These are phyloP conservation scores for Myrmaecium sp. DNA, from an alignment of 2,329 filamentous ascomycete genomes.

Conservation along the genomic window DNA sequence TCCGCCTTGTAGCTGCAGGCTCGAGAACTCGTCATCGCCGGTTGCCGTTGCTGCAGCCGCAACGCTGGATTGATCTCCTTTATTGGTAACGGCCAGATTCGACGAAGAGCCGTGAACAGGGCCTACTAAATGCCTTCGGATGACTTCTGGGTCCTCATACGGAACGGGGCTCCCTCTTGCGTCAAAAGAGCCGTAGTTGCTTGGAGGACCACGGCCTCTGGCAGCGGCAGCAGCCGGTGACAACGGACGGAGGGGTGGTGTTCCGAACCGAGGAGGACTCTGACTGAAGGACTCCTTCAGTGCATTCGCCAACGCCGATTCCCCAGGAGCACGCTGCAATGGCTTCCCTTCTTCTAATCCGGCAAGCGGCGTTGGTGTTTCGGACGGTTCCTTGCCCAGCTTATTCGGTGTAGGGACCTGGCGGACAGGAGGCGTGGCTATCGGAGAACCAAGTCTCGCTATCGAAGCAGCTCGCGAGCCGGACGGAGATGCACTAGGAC, in stretches of 20 bases:
- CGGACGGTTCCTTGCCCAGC: constrained; percentile 20
- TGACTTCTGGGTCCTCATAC: constrained; percentile 78
- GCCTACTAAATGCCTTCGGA: constrained; percentile 74
- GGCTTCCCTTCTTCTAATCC: constrained; percentile 38
- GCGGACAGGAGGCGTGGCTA: constrained; percentile 35
- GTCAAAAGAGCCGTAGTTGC: constrained; percentile 77
- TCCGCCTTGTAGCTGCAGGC: constrained; percentile 78
- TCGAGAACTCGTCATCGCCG: constrained; percentile 74
- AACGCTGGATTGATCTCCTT: constrained; percentile 18
- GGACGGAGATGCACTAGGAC: constrained; percentile 16
- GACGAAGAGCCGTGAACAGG: constrained; percentile 28
- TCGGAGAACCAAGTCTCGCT: constrained; percentile 37
- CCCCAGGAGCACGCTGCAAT: constrained; percentile 56
- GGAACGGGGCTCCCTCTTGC: constrained; percentile 40
- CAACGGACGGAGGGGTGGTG: constrained; percentile 33
- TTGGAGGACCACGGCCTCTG: constrained; percentile 37
- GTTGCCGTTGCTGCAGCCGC: constrained; percentile 14
- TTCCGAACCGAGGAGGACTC: constrained; percentile 49
- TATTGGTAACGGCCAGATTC: constrained; percentile 11
- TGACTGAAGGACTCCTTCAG: constrained; percentile 57
- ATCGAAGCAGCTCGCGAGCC: constrained; percentile 34
- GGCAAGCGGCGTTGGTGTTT: constrained; percentile 43
- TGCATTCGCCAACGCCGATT: constrained; percentile 80
- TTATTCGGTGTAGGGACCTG: constrained; percentile 34
- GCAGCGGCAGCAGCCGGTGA: constrained; percentile 36